Evolutionary conservation across 202 grass and related monocot species (phyloP), one percentile per base, ranked within the genome.

Genomic region (Setaria viridis): DNA sequence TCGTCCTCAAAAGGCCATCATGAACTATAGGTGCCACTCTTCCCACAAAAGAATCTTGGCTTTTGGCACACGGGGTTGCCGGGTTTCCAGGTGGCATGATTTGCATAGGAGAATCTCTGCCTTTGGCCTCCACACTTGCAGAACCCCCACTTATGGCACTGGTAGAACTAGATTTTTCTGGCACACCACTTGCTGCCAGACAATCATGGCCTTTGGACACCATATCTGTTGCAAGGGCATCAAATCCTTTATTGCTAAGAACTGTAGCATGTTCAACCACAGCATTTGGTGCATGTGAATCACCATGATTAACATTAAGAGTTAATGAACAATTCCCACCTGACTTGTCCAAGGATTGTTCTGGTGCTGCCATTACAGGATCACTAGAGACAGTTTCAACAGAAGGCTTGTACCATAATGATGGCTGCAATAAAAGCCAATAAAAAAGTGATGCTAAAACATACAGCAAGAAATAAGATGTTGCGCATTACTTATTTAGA

Each of bases 361-460:
- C 85, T 84, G 70, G 80, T 80, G 45, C 50, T 63, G 64, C 73
- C 59, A 55, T 80, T 55, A 65, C 43, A 49, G 62, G 47, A 87
- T 87, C 81, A 66, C 62, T 41, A 74, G 70, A 65, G 10, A 55
- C 65, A 10, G 51, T 53, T 84, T 91, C 81, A 14, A 41, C 62
- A 56, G 70, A 69, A 87, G 85, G 68, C 42, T 88, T 88, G 80
- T 77, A 85, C 89, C 89, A 91, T n/a, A 88, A 76, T 64, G 89
- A 88, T 88, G 89, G 89, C 89, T 91, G 89, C 85, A 91, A 80
- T 4, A 80, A 2, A 84, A 85, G 48, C 59, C 67, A 87, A 87
- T 4, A 87, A 77, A 0, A 91, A 57, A 72, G 47, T 57, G 62
- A 59, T 17, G 46, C 19, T 49, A 66, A 74, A 77, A 32, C 16